phyloP scores from a whole-genome alignment of 2,329 filamentous ascomycete species.

The Colletotrichum gigasporum region DNA sequence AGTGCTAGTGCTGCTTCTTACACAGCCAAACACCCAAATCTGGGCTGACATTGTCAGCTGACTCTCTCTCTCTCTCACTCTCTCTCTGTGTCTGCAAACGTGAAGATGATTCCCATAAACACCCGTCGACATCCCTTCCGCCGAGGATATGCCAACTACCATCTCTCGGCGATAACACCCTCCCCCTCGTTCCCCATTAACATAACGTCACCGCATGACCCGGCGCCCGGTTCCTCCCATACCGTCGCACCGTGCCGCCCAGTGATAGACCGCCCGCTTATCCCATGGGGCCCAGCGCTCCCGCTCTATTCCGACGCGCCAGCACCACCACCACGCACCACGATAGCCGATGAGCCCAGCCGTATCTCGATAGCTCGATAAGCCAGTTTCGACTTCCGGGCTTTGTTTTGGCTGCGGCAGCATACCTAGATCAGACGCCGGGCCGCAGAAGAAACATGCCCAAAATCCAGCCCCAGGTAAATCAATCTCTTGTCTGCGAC shows the following conservation, averaged over 20 bases:
- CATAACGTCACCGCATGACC: slow-evolving; percentile 11
- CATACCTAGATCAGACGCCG: not conserved
- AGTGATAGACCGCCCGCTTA: slow-evolving; percentile 25
- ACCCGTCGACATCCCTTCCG: not conserved
- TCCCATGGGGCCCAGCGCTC: slow-evolving; percentile 26
- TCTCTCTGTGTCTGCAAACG: too few species aligned
- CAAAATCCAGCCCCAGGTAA: slow-evolving; percentile 5
- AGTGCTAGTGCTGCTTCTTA: too few species aligned
- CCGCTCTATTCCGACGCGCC: slow-evolving; percentile 26
- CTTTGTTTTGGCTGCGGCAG: too few species aligned
- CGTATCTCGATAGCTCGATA: not conserved
- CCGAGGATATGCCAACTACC: not conserved
- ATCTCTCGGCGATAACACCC: not conserved
- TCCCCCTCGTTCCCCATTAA: not conserved
- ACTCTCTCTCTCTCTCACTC: too few species aligned
- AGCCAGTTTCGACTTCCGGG: slow-evolving; percentile 22
- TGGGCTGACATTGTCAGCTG: not conserved
- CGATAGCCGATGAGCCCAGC: slow-evolving; percentile 18
- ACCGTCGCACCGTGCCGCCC: slow-evolving; percentile 1
- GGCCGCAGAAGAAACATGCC: not conserved
- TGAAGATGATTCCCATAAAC: not conserved
- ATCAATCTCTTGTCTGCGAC: not conserved
- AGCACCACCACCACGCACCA: not conserved
- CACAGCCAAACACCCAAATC: too few species aligned
- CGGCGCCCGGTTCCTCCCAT: slow-evolving; percentile 24